Evolutionary conservation across 106 monocot genomes (phyloP), one percentile per base, ranked within the genome.

Genomic region (Apostasia shenzhenica): DNA sequence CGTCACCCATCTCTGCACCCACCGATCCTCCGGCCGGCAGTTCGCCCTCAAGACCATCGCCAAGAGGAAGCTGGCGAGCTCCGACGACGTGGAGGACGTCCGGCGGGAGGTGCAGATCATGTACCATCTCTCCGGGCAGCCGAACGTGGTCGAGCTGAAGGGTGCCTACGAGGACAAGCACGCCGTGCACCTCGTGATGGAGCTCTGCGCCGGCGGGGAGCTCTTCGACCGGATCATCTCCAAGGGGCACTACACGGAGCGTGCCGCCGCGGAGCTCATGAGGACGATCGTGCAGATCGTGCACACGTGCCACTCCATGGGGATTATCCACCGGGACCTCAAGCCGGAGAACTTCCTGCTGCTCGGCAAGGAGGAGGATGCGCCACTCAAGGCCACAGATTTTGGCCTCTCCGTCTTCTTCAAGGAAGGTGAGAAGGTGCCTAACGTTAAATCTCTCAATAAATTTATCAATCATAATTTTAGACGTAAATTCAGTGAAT

Each of bases 311-410:
- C 83, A 87, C 51, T 80, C 87, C 6, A 87, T 87, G 87, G 87
- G 87, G 39, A 83, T 87, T 8, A 75, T 87, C 55, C 87, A 87
- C 39, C 45, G 87, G 9, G 87, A 87, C 58, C 77, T 87, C 56
- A 87, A 87, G 70, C 87, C 87, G 5, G 87, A 87, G 83, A 87
- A 87, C 46, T 87, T 87, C 55, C 72, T 87, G 43, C 48, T 87
- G 74, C 72, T 87, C 53, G 81, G 68, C 49, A 87, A 83, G 57
- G 80, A 76, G 9, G 83, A 83, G 73, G 54, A 75, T 59, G 83
- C 87, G 2, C 87, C 87, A 2, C 62, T 87, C 65, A 78, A 83
- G 63, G 80, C 78, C 0, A 87, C 87, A 2, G 87, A 87, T 70
- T 87, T 87, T 48, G 87, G 87, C 39, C 80, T 87, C 47, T 87